Evolutionary conservation across 2,329 filamentous ascomycete species (phyloP).

Genomic region (Colletotrichum liaoningense): DNA sequence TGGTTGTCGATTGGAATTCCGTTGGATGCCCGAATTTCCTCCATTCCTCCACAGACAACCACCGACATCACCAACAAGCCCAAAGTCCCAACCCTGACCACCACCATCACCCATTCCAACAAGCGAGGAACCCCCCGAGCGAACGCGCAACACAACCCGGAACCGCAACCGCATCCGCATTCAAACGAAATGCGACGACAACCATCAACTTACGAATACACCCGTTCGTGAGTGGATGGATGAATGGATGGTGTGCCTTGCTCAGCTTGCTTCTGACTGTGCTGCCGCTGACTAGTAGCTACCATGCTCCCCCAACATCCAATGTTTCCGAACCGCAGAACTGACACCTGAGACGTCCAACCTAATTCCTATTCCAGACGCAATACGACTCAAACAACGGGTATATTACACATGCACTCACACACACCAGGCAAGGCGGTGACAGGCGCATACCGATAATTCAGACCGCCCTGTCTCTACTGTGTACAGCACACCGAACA

Average conservation of each 20-base stretch:
- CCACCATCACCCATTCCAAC: not conserved
- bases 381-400: slow-evolving; percentile 21
- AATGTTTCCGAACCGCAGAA: slow-evolving; percentile 26
- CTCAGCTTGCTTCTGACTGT: slow-evolving; percentile 2
- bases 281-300: slow-evolving; percentile 18
- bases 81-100: not conserved
- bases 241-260: not conserved
- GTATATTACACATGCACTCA: slow-evolving; percentile 5
- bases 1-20: slow-evolving; percentile 19
- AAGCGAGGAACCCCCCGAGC: not conserved
- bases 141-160: not conserved
- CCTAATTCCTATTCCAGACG: slow-evolving; percentile 11
- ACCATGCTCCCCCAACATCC: slow-evolving; percentile 13
- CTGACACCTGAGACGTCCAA: slow-evolving; percentile 21
- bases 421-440: slow-evolving; percentile 18
- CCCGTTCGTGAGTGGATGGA: not conserved
- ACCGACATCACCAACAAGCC: slow-evolving; percentile 19
- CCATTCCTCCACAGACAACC: slow-evolving; percentile 27
- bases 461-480: slow-evolving; percentile 20
- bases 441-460: slow-evolving; percentile 15
- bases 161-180: slow-evolving; percentile 1
- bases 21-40: slow-evolving; percentile 27
- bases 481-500: not conserved
- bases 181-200: slow-evolving; percentile 12
- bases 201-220: slow-evolving; percentile 8